Conservation (phyloP, 352 stramenopile genomes). For the Phytophthora pluvialis region DNA sequence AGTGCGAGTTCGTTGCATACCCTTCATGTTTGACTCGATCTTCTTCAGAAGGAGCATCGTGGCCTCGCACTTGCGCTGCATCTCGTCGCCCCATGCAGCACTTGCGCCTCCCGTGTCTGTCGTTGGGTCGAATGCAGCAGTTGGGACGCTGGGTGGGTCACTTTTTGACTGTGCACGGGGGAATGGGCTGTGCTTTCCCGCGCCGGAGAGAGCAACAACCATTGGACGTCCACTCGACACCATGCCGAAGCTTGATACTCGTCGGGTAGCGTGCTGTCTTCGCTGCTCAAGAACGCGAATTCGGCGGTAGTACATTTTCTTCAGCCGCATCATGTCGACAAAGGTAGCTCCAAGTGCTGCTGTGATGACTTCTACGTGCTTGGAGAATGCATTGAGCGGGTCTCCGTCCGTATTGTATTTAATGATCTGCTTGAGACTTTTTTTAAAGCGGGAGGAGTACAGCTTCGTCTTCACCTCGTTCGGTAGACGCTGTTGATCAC, state of each 20-base stretch:
- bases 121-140: neutral
- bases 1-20: slow-evolving; percentile 11
- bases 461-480: slow-evolving; percentile 85
- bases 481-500: slow-evolving; percentile 51
- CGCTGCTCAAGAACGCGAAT: slow-evolving; percentile 30
- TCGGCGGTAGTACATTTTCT: slow-evolving; percentile 56
- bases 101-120: neutral
- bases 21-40: slow-evolving; percentile 48
- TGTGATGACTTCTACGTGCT: slow-evolving; percentile 79
- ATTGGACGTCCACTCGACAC: slow-evolving; percentile 26
- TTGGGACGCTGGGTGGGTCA: neutral
- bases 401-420: slow-evolving; percentile 82
- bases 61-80: slow-evolving; percentile 54
- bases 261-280: slow-evolving; percentile 15
- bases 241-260: slow-evolving; percentile 23
- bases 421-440: slow-evolving; percentile 76
- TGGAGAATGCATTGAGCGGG: slow-evolving; percentile 67
- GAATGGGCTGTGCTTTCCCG: neutral
- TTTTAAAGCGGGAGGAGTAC: slow-evolving; percentile 67
- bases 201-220: neutral
- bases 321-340: slow-evolving; percentile 59
- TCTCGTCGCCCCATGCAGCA: slow-evolving; percentile 42
- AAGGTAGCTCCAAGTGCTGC: slow-evolving; percentile 62
- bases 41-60: slow-evolving; percentile 50
- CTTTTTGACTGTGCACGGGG: neutral